Evolutionary conservation across 495 filamentous ascomycete genomes (phyloP), one percentile per base, ranked within the genome.

Genomic region (Staphylotrichum longicolle): DNA sequence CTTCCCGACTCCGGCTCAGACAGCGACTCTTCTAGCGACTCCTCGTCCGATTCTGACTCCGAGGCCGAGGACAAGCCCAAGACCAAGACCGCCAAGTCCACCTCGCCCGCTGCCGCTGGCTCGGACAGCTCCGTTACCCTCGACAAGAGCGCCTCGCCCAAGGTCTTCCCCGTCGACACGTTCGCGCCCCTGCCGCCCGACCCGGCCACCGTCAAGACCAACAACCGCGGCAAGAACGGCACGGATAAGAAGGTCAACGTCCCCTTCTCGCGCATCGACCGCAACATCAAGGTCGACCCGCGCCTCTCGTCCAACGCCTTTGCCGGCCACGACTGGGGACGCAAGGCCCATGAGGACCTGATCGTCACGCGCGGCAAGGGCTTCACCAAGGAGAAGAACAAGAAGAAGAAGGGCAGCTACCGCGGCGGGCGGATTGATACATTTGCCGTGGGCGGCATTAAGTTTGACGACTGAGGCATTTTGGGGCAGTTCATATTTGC

Each of bases 361-460:
- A 90, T 88, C 35, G 84, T 96, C 32, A 97, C 93, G 33, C 91
- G 87, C 71, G 95, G 95, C 58, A 98, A 96, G 79, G 90, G 91
- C 12, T 99, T 99, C 77, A 99, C 93, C 57, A 99, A 99, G 82
- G 95, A 98, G 78, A 99, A 99, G 86, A 97, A 99, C 74, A 99
- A 98, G 77, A 86, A 86, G 78, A 91, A 91, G 82, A 76, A 90
- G 67, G 95, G 95, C 50, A 89, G 85, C 54, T 96, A 96, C 78
- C 83, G 87, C 57, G 93, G 92, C 11, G 93, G 93, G 8, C 78
- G 80, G 27, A 91, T 97, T 63, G 91, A 96, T 72, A 87, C 91
- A 60, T 62, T 71, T 27, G 83, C 83, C 20, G 85, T 86, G 63
- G 85, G 86, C 70, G 86, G 88, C 52, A 89, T 93, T 75, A 95